Conservation (phyloP, 495 filamentous ascomycete species). For the Terfezia boudieri region DNA sequence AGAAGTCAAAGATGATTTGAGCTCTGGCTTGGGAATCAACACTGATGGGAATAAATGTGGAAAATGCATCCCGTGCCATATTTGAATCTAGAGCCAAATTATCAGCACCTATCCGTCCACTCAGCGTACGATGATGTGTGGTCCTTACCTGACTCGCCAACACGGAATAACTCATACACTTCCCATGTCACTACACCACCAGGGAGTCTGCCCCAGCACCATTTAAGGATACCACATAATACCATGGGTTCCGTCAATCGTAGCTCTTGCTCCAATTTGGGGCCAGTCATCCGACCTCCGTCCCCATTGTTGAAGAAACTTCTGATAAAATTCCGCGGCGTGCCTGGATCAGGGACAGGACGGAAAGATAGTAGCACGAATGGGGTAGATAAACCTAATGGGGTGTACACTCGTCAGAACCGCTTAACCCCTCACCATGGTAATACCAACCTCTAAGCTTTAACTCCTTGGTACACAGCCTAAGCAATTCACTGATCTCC, state of each 20-base stretch:
- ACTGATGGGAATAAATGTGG: constrained; percentile 87
- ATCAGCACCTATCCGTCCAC: neutral
- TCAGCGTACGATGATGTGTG: neutral
- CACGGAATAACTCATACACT: constrained; percentile 83
- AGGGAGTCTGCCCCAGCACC: constrained; percentile 89
- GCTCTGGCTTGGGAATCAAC: constrained; percentile 70
- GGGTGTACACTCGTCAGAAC: constrained; percentile 2
- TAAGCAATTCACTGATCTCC: constrained; percentile 71
- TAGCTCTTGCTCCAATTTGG: constrained; percentile 60
- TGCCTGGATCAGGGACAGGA: constrained; percentile 74
- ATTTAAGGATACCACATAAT: constrained; percentile 83
- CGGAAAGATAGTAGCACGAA: constrained; percentile 93
- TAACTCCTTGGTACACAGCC: constrained; percentile 68
- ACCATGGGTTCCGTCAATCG: constrained; percentile 71
- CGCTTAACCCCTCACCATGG: neutral
- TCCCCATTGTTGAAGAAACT: constrained; percentile 55
- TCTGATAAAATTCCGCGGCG: constrained; percentile 74
- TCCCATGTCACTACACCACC: constrained; percentile 94
- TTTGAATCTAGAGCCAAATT: constrained; percentile 45
- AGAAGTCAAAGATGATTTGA: constrained; percentile 88
- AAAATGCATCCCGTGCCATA: constrained; percentile 78
- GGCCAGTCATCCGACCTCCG: constrained; percentile 32
- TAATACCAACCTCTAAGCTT: constrained; percentile 60
- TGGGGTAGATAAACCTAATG: constrained; percentile 30
- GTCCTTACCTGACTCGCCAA: constrained; percentile 69